These are phyloP conservation scores for Lagenidium giganteum DNA, from an alignment of 352 stramenopile species.

Conservation along the genomic window DNA sequence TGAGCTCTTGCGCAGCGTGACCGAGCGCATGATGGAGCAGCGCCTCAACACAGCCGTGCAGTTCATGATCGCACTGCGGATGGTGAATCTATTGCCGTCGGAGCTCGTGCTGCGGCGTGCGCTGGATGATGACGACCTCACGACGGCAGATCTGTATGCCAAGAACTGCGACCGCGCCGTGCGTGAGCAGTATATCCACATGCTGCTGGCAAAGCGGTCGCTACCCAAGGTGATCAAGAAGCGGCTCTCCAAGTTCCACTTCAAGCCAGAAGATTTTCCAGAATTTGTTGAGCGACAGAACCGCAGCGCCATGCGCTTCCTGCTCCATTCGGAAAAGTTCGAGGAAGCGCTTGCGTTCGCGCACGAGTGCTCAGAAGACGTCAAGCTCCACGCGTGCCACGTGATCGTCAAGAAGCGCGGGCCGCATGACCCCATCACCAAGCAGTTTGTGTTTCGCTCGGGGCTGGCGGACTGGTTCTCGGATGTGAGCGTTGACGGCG, in stretches of 20 bases:
- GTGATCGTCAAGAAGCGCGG: constrained; percentile 48
- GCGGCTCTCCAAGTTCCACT: constrained; percentile 47
- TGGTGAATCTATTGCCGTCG: constrained; percentile 35
- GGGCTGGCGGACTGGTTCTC: constrained; percentile 35
- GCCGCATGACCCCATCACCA: constrained; percentile 27
- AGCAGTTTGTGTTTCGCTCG: constrained; percentile 47
- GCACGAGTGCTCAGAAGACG: constrained; percentile 5
- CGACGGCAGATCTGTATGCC: constrained; percentile 48
- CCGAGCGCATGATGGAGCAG: constrained; percentile 25
- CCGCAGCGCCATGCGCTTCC: constrained; percentile 44
- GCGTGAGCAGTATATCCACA: too few species aligned
- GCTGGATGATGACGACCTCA: constrained; percentile 49
- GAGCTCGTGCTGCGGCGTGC: constrained; percentile 30
- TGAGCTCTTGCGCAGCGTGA: too few species aligned
- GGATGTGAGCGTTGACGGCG: constrained; percentile 31
- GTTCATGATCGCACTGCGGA: constrained; percentile 36
- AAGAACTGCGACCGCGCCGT: constrained; percentile 32
- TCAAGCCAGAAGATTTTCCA: constrained; percentile 50
- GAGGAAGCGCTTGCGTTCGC: constrained; percentile 48
- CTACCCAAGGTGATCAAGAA: constrained; percentile 79
- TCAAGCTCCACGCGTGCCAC: constrained; percentile 48
- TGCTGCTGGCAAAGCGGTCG: too few species aligned
- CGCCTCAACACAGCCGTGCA: constrained; percentile 28
- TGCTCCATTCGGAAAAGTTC: constrained; percentile 56
- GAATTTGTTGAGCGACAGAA: constrained; percentile 41